A percentile compares a stretch with the other conserved stretches of the same genome.
Evolutionary conservation across 2,329 filamentous ascomycete genomes (phyloP).

Genomic region (Aureobasidium melanogenum): DNA sequence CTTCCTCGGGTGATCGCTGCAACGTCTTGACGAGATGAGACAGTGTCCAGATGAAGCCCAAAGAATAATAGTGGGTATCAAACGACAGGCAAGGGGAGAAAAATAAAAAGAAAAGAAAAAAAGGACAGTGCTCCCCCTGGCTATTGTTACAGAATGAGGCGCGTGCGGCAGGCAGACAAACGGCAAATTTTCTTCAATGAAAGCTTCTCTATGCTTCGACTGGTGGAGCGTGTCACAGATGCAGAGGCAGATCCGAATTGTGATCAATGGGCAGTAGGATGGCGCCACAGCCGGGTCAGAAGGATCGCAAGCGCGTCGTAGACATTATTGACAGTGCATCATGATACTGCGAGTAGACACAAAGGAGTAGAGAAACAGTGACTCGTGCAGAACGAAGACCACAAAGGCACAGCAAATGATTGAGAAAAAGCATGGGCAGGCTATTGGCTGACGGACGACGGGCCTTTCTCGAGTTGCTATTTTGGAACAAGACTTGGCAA

Average conservation of each 20-base stretch:
- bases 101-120: background rate
- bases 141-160: conserved; percentile 7
- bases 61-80: background rate
- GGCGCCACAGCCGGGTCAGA: conserved; percentile 3
- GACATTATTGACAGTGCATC: background rate
- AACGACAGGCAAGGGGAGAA: background rate
- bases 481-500: background rate
- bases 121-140: background rate
- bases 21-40: conserved; percentile 5
- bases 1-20: background rate
- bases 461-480: background rate
- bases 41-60: background rate
- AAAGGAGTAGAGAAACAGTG: background rate
- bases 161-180: conserved; percentile 1
- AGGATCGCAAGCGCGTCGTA: conserved; percentile 1
- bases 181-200: conserved; percentile 8
- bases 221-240: conserved; percentile 3
- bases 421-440: background rate
- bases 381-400: background rate
- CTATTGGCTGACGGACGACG: conserved; percentile 5
- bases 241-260: conserved; percentile 2
- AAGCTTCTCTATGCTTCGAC: conserved; percentile 5
- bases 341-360: background rate
- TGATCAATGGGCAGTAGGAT: background rate
- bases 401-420: background rate